These are phyloP conservation scores for Paramecium primaurelia DNA, from an alignment of 73 alveolate species.

Conservation along the genomic window DNA sequence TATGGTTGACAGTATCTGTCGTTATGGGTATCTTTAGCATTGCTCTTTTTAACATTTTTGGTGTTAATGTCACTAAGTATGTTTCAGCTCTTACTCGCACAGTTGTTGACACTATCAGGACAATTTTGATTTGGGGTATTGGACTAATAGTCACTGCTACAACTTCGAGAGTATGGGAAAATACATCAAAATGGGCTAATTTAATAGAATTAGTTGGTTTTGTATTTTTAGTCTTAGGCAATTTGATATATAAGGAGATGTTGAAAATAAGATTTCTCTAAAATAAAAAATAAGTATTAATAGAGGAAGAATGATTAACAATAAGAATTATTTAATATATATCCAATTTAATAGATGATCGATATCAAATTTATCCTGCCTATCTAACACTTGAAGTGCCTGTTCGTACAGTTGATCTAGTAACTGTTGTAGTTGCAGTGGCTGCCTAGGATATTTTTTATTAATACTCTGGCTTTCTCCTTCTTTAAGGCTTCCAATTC, in stretches of 20 bases:
- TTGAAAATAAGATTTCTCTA: not conserved
- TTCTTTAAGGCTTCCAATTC: constrained; percentile 43
- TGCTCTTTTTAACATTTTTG: constrained; percentile 87
- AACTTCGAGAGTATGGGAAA: constrained; percentile 39
- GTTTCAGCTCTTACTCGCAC: constrained; percentile 92
- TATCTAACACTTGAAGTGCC: not conserved
- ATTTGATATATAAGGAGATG: constrained; percentile 4
- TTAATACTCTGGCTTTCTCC: not conserved
- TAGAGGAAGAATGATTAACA: not conserved
- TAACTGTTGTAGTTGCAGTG: constrained; percentile 11
- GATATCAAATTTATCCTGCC: not conserved
- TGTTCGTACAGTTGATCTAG: not conserved
- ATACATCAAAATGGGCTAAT: not conserved
- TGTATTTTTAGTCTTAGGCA: constrained; percentile 8
- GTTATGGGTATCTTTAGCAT: constrained; percentile 79
- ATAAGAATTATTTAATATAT: not conserved
- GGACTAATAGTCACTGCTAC: constrained; percentile 64
- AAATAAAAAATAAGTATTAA: not conserved
- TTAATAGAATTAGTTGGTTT: constrained; percentile 35
- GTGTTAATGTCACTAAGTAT: constrained; percentile 89
- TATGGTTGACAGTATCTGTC: constrained; percentile 46
- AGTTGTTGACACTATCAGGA: constrained; percentile 87
- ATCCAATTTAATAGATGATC: not conserved
- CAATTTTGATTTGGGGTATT: constrained; percentile 84
- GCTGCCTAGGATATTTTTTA: not conserved